Evolutionary conservation across 129 eudicot species (phyloP).

Genomic region (Flaveria sonorensis): DNA sequence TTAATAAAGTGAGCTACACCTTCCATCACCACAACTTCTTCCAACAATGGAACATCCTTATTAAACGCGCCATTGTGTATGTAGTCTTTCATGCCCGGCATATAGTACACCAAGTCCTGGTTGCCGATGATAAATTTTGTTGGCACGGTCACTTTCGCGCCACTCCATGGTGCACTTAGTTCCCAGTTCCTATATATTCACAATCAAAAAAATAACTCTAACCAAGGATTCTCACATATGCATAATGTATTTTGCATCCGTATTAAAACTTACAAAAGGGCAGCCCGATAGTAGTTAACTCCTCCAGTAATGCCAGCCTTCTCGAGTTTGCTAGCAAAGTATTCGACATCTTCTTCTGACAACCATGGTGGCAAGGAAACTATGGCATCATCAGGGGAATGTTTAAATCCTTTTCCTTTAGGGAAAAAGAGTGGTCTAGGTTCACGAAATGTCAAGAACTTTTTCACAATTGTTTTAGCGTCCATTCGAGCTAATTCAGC

Average conservation of each 20-base stretch:
- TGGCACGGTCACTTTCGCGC: conserved; percentile 71
- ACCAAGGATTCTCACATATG: neutral
- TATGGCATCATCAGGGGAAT: conserved; percentile 31
- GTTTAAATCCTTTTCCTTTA: conserved; percentile 41
- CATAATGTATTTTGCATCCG: neutral
- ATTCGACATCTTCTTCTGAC: conserved; percentile 59
- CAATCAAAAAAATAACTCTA: neutral
- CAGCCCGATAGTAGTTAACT: conserved; percentile 65
- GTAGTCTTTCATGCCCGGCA: conserved; percentile 57
- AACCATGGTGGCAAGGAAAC: conserved; percentile 63
- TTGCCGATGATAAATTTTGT: conserved; percentile 68
- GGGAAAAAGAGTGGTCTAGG: conserved; percentile 56
- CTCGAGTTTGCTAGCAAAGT: conserved; percentile 49
- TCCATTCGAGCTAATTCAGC: conserved; percentile 47
- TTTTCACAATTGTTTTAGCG: conserved; percentile 35
- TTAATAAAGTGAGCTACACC: conserved; percentile 71
- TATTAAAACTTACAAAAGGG: conserved; percentile 45
- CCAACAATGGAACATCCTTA: conserved; percentile 59
- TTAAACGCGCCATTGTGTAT: conserved; percentile 55
- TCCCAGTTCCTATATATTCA: conserved; percentile 48
- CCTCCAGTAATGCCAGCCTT: conserved; percentile 66
- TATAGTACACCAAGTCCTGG: conserved; percentile 54
- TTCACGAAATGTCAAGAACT: conserved; percentile 41
- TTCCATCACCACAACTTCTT: conserved; percentile 64
- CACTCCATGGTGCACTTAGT: conserved; percentile 49